A percentile compares a stretch with the other conserved stretches of the same genome.
phyloP scores from a whole-genome alignment of 257 asterid genomes.

The Penstemon newberryi region DNA sequence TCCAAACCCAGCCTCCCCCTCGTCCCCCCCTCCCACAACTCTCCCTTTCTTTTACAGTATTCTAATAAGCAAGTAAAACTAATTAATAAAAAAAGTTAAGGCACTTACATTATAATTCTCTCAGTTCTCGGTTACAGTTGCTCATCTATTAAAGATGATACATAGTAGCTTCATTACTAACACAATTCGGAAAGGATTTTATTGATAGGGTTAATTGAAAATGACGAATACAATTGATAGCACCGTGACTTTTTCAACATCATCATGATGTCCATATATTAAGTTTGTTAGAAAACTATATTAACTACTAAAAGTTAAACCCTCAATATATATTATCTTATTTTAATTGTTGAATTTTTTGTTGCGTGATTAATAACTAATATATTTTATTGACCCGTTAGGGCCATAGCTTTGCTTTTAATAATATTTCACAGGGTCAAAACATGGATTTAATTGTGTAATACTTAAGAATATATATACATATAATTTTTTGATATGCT shows the following conservation, averaged over 20 bases:
- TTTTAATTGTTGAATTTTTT: neutral
- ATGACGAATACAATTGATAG: neutral
- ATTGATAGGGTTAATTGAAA: neutral
- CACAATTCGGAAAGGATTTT: neutral
- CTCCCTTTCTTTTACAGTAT: too few species aligned
- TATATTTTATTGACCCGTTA: neutral
- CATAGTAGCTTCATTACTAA: neutral
- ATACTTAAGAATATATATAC: neutral
- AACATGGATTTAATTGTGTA: neutral
- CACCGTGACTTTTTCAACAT: neutral
- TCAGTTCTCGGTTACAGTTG: neutral
- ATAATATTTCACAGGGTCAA: neutral
- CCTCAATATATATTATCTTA: neutral
- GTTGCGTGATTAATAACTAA: neutral
- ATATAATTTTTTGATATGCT: neutral
- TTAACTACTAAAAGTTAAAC: neutral
- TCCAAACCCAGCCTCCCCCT: too few species aligned
- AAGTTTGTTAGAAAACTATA: neutral
- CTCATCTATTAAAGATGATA: neutral
- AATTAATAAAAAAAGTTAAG: neutral
- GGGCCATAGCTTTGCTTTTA: neutral
- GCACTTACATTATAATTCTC: neutral
- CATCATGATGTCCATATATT: neutral
- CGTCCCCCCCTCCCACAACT: too few species aligned
- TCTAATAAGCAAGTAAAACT: too few species aligned